Evolutionary conservation across 2,329 filamentous ascomycete genomes (phyloP).

Genomic region (Aspergillus floridensis): DNA sequence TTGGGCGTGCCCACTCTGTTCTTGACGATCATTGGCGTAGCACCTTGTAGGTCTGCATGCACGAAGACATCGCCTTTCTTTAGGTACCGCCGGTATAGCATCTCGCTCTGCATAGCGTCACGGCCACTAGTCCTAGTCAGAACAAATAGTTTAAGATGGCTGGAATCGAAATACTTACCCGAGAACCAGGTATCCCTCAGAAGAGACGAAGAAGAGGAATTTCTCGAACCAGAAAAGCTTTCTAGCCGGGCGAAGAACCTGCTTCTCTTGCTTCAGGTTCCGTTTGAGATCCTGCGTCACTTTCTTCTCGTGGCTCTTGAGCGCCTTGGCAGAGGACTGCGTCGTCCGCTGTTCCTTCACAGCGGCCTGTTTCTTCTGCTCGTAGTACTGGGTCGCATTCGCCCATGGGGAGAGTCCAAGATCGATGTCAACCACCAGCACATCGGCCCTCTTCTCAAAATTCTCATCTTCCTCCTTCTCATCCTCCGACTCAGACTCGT

Average conservation of each 20-base stretch:
- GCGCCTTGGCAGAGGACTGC: slow-evolving; percentile 73
- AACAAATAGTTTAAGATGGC: not conserved
- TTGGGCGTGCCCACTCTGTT: slow-evolving; percentile 75
- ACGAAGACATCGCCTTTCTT: slow-evolving; percentile 89
- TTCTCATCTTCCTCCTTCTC: slow-evolving; percentile 28
- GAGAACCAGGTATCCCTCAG: slow-evolving; percentile 89
- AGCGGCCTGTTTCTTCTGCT: slow-evolving; percentile 78
- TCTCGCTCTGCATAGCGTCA: slow-evolving; percentile 85
- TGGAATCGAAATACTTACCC: slow-evolving; percentile 46
- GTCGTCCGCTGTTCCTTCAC: slow-evolving; percentile 85
- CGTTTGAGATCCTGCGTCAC: slow-evolving; percentile 83
- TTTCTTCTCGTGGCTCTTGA: slow-evolving; percentile 89
- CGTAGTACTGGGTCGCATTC: slow-evolving; percentile 89
- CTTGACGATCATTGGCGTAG: slow-evolving; percentile 83
- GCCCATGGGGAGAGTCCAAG: slow-evolving; percentile 78
- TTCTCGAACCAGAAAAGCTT: slow-evolving; percentile 96
- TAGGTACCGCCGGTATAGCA: slow-evolving; percentile 82
- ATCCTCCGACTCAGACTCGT: slow-evolving; percentile 50
- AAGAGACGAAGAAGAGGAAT: slow-evolving; percentile 91
- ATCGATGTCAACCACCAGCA: slow-evolving; percentile 77
- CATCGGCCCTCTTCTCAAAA: slow-evolving; percentile 31
- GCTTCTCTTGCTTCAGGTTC: slow-evolving; percentile 86
- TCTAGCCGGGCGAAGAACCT: slow-evolving; percentile 76
- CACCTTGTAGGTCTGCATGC: slow-evolving; percentile 82
- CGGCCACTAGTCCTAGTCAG: slow-evolving; percentile 55